Conservation (phyloP, 805 yeast genomes). For the Candida taoyuanica region DNA sequence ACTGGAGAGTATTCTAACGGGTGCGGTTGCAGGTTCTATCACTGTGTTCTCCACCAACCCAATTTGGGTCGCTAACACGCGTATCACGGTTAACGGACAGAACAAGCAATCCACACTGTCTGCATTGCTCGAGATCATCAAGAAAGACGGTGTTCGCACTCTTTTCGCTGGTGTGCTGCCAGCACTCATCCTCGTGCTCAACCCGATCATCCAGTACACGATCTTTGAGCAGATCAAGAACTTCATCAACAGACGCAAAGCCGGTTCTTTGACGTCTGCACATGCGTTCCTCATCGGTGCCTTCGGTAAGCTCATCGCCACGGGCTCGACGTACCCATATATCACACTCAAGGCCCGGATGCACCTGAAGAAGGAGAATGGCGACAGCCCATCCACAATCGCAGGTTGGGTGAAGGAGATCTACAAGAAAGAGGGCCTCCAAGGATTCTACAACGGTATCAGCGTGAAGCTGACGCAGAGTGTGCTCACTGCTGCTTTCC, state of each 20-base stretch:
- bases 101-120: slow-evolving; percentile 41
- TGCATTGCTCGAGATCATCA: slow-evolving; percentile 57
- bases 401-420: slow-evolving; percentile 52
- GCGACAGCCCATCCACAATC: slow-evolving; percentile 33
- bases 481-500: slow-evolving; percentile 82
- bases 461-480: slow-evolving; percentile 76
- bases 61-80: slow-evolving; percentile 91
- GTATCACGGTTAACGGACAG: slow-evolving; percentile 60
- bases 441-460: slow-evolving; percentile 78
- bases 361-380: slow-evolving; percentile 55
- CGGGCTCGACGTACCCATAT: slow-evolving; percentile 85
- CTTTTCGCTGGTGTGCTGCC: slow-evolving; percentile 85
- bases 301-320: slow-evolving; percentile 84
- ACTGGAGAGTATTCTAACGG: slow-evolving; percentile 24
- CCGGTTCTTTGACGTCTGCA: slow-evolving; percentile 52
- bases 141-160: slow-evolving; percentile 65
- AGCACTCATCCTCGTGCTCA: slow-evolving; percentile 77
- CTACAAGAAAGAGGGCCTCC: slow-evolving; percentile 63
- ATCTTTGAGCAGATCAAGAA: slow-evolving; percentile 84
- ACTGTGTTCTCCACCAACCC: slow-evolving; percentile 84
- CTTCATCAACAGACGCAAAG: slow-evolving; percentile 45
- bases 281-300: slow-evolving; percentile 90
- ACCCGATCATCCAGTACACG: slow-evolving; percentile 91
- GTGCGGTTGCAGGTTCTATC: slow-evolving; percentile 83
- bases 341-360: slow-evolving; percentile 84